phyloP scores from a whole-genome alignment of 177 flowering plant genomes.

The Tripterygium wilfordii region DNA sequence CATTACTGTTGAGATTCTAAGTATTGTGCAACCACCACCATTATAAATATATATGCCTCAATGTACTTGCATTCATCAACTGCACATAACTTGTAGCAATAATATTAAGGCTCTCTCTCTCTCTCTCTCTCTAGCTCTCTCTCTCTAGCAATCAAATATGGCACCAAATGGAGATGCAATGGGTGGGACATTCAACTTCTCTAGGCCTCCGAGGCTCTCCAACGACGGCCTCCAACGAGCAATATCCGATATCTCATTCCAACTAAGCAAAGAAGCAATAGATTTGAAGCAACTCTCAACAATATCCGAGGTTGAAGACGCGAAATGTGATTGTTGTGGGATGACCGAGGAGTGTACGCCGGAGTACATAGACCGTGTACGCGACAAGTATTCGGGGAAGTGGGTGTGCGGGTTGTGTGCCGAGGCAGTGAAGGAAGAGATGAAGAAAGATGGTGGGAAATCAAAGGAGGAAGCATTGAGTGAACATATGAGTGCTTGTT shows the following conservation, averaged over 20 bases:
- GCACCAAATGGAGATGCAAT: conserved; percentile 68
- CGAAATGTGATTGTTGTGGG: conserved; percentile 44
- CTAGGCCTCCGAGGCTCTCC: conserved; percentile 46
- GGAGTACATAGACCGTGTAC: conserved; percentile 34
- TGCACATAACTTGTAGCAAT: background rate
- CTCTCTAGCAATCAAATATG: too few relatives aligned
- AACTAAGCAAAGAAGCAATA: conserved; percentile 40
- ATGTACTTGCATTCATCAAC: background rate
- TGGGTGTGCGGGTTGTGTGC: conserved; percentile 41
- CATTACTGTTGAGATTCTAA: background rate
- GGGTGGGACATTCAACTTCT: conserved; percentile 19
- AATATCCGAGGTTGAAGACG: conserved; percentile 33
- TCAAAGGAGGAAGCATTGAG: conserved; percentile 37
- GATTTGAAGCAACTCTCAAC: conserved; percentile 16
- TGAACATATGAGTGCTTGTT: conserved; percentile 38
- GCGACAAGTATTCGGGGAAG: conserved; percentile 30
- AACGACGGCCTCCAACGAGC: conserved; percentile 57
- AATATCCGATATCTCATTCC: conserved; percentile 57
- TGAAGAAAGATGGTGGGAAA: conserved; percentile 41
- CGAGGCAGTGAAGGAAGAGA: conserved; percentile 47
- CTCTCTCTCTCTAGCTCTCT: too few relatives aligned
- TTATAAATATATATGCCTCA: conserved; percentile 22
- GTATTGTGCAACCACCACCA: background rate
- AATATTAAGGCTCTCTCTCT: too few relatives aligned
- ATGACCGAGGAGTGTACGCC: conserved; percentile 46